Base-by-base conservation (phyloP, 1,284 basidiomycete species). In the Coniferiporia sulphurascens region DNA sequence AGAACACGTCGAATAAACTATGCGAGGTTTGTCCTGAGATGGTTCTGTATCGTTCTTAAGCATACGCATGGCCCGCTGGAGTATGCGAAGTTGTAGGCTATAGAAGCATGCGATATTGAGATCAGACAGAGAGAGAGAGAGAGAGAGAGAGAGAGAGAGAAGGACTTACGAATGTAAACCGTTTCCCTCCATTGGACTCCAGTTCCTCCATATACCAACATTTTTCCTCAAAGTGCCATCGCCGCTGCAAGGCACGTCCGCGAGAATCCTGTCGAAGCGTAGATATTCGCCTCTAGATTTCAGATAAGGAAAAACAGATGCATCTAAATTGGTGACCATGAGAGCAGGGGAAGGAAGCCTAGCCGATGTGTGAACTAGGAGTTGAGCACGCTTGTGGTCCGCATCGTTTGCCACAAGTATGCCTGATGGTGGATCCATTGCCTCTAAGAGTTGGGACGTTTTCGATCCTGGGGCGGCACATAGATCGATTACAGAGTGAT, bases 401-500 rank as follows among this genome's bases (percentile, higher is more conserved):
- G 85, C 88, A 73, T 96, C 93, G 72, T 96, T 96, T 21, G 94
- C 93, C 57, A 96, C 82, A 45, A 96, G 77, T 22, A 95, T 78
- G 9, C 94, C 95, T 9, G 83, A 74, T 3, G 80, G 83, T 9
- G 75, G 72, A 68, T 96, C 93, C 2, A 97, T 77, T 1, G 91
- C 89, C 77, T 97, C 94, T 44, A 97, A 82, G 13, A 97, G 77
- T 76, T 97, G 95, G 4, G 92, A 91, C 5, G 94, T 95, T 85
- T 99, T 99, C 35, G 94, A 97, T 13, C 97, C 97, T 1, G 97
- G 97, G 1, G 97, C 96, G n/a, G 97, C 97, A 70, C 96, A 99
- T 91, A 98, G 94, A 74, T 99, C 96, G 66, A 99, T 85, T 43
- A 91, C 93, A 63, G 77, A 78, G 69, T 98, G 95, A 71, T 95